These are phyloP conservation scores for Penicillium sp. DNA, from an alignment of 2,329 filamentous ascomycete genomes.

Conservation along the genomic window DNA sequence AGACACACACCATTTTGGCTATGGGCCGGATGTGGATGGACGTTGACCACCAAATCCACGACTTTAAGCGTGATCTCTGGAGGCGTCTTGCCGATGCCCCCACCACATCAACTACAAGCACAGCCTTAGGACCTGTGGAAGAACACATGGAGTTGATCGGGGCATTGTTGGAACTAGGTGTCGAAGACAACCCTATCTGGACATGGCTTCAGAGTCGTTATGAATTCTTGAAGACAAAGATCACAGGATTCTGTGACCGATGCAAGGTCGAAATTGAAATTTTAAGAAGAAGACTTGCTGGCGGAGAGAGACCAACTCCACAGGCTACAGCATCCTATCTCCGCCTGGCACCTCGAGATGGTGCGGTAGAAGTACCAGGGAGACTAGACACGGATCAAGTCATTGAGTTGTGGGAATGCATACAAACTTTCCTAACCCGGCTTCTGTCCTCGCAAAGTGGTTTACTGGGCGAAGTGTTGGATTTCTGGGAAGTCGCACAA, in stretches of 20 bases:
- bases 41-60: constrained; percentile 80
- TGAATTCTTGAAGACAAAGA: constrained; percentile 83
- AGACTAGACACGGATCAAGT: constrained; percentile 77
- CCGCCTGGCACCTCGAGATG: constrained; percentile 68
- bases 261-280: constrained; percentile 91
- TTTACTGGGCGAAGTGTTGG: constrained; percentile 81
- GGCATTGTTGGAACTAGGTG: constrained; percentile 86
- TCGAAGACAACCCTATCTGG: constrained; percentile 95
- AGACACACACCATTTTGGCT: constrained; percentile 82
- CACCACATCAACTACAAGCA: constrained; percentile 54
- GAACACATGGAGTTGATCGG: constrained; percentile 92
- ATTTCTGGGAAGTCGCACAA: constrained; percentile 91
- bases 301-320: constrained; percentile 67
- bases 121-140: constrained; percentile 58
- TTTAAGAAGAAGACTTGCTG: constrained; percentile 75
- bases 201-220: constrained; percentile 90
- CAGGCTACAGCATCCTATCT: constrained; percentile 73
- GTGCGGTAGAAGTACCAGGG: constrained; percentile 59
- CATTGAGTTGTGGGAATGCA: constrained; percentile 90
- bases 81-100: constrained; percentile 71
- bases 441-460: constrained; percentile 74
- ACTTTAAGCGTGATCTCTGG: constrained; percentile 89
- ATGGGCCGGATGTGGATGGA: constrained; percentile 95
- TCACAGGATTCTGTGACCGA: constrained; percentile 76
- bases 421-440: constrained; percentile 69